Base-by-base conservation (phyloP, 441 rosid genomes). In the Rhodomyrtus psidioides region DNA sequence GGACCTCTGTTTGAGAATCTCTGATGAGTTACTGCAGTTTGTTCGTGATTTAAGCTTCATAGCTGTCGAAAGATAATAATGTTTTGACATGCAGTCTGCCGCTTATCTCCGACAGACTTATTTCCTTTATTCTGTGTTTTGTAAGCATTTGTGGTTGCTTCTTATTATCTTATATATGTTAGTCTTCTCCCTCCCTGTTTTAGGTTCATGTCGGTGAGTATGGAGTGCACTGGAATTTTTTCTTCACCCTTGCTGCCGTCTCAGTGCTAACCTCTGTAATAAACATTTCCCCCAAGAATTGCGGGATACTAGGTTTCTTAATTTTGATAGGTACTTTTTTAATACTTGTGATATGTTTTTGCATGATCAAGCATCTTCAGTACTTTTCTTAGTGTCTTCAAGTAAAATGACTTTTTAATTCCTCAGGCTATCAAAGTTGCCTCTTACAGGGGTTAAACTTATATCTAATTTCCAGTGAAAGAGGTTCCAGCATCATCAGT, bases 211-310 rank as follows among this genome's bases (percentile, higher is more conserved):
- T 89, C 21, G 97, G 94, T 44, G 99, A 96, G 91, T 95, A 95
- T 88, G 98, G 99, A 88, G 93, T 94, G 62, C 99, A 96, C 85
- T 94, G 99, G 98, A 95, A 96, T 88, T 97, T 96, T 95, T 96
- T 97, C 89, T 96, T 96, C 92, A 95, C 99, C 14, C 96, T 96
- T 81, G 99, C 98, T 55, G 95, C 93, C 70, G 95, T 96, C 86
- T 91, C 97, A 74, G 89, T 95, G 70, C 93, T 94, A 81, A 92
- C 96, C 81, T 94, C 96, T 82, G 82, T 91, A 82, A 89, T 92
- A 83, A 93, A 93, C 86, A 87, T 95, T 86, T 94, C 93, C 39
- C 93, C 96, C 4, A 90, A 91, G 86, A 93, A 94, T 91, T 93
- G 97, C 87, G 99, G 98, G 86, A 76, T 90, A 89, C 88, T 96